Conservation (phyloP, 306 rosid genomes). For the Canavalia ensiformis region DNA sequence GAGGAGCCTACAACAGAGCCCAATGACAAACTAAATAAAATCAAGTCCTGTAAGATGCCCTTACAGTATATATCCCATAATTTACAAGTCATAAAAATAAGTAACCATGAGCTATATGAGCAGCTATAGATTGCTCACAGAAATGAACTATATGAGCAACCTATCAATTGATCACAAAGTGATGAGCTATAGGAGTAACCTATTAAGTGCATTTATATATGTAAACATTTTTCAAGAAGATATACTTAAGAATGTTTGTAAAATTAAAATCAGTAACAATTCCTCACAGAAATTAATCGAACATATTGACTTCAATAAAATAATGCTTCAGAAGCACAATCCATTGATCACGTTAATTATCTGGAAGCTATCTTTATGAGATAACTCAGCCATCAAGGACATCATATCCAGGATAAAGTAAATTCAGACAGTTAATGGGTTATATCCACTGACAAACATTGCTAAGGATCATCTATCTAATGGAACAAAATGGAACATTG, state of each 20-base stretch:
- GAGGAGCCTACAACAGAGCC: slow-evolving; percentile 62
- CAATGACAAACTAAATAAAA: slow-evolving; percentile 30
- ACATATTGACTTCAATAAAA: not conserved
- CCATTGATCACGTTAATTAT: not conserved
- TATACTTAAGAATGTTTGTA: not conserved
- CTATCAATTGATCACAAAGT: slow-evolving; percentile 25
- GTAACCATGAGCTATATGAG: slow-evolving; percentile 11
- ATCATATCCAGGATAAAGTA: slow-evolving; percentile 13
- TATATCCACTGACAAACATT: not conserved
- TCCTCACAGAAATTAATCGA: not conserved
- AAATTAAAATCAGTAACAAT: not conserved
- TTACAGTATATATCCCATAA: slow-evolving; percentile 23
- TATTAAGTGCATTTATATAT: slow-evolving; percentile 1
- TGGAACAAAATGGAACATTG: not conserved
- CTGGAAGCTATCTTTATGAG: not conserved
- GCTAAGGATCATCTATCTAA: not conserved
- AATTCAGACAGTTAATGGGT: slow-evolving; percentile 15
- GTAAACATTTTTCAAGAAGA: not conserved
- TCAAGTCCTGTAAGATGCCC: slow-evolving; percentile 21
- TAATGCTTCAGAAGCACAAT: not conserved
- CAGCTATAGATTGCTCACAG: slow-evolving; percentile 25
- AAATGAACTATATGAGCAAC: slow-evolving; percentile 7
- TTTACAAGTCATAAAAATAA: not conserved
- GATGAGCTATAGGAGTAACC: slow-evolving; percentile 8
- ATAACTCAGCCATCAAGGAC: not conserved